Evolutionary conservation across 2,329 filamentous ascomycete genomes (phyloP).

Genomic region (Verruconis gallopava): DNA sequence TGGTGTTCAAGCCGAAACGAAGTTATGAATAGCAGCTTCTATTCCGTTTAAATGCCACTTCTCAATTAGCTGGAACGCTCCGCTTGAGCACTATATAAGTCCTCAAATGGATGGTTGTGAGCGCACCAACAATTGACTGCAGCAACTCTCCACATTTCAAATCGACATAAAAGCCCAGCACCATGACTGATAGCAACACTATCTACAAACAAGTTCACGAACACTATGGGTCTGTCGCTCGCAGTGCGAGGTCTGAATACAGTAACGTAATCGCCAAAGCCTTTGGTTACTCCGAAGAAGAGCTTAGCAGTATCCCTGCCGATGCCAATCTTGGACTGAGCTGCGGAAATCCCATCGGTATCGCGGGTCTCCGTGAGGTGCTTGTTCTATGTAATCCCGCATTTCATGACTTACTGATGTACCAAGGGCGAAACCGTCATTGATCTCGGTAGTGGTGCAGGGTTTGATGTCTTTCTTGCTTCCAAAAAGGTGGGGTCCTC

Average conservation of each 20-base stretch:
- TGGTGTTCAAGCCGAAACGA: too few relatives aligned
- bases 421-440: slow-evolving; percentile 42
- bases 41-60: too few relatives aligned
- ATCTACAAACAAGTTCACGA: slow-evolving; percentile 10
- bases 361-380: slow-evolving; percentile 35
- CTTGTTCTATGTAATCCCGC: not conserved
- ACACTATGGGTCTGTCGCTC: slow-evolving; percentile 9
- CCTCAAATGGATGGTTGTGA: too few relatives aligned
- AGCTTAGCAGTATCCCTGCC: slow-evolving; percentile 33
- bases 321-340: slow-evolving; percentile 41
- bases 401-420: not conserved
- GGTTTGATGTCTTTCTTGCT: slow-evolving; percentile 45
- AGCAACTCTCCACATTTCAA: too few relatives aligned
- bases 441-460: slow-evolving; percentile 45
- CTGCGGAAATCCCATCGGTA: slow-evolving; percentile 41
- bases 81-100: too few relatives aligned
- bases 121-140: too few relatives aligned
- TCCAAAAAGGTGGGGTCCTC: slow-evolving; percentile 34
- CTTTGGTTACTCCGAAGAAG: slow-evolving; percentile 40
- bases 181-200: not conserved
- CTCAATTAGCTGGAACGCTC: too few relatives aligned
- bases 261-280: slow-evolving; percentile 30
- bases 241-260: slow-evolving; percentile 1
- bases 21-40: too few relatives aligned
- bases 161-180: not conserved